phyloP scores from a whole-genome alignment of 2,329 filamentous ascomycete species.

The Trichophaea hybrida region DNA sequence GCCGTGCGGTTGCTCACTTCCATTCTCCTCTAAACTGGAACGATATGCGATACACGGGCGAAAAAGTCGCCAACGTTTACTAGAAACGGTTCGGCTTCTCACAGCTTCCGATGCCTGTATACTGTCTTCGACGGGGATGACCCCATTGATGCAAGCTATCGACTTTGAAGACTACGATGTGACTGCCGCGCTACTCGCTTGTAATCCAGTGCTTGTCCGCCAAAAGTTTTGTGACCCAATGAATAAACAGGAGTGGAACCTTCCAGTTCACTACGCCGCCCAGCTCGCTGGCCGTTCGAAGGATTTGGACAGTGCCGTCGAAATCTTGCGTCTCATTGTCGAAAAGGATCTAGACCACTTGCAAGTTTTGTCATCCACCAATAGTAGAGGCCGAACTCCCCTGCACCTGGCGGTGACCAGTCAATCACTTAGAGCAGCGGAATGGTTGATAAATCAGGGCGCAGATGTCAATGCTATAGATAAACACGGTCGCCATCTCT shows the following conservation, averaged over 20 bases:
- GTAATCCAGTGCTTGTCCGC: not conserved
- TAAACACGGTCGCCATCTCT: not conserved
- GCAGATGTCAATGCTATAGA: not conserved
- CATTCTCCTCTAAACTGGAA: not conserved
- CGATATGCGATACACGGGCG: not conserved
- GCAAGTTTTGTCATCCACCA: not conserved
- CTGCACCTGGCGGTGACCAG: not conserved
- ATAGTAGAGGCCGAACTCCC: not conserved
- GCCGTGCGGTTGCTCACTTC: not conserved
- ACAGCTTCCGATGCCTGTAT: not conserved
- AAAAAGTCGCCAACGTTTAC: not conserved
- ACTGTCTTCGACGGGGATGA: not conserved
- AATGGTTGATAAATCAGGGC: not conserved
- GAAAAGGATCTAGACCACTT: not conserved
- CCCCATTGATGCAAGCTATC: not conserved
- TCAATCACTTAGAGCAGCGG: not conserved
- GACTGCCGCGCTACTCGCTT: not conserved
- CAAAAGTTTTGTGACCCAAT: not conserved
- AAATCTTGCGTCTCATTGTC: not conserved
- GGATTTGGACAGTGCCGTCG: not conserved
- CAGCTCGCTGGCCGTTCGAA: not conserved
- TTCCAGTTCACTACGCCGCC: not conserved
- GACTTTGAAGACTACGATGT: not conserved
- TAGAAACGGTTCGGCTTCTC: not conserved
- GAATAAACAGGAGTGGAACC: not conserved